These are phyloP conservation scores for Rubus idaeus DNA, from an alignment of 306 rosid genomes.

Conservation along the genomic window DNA sequence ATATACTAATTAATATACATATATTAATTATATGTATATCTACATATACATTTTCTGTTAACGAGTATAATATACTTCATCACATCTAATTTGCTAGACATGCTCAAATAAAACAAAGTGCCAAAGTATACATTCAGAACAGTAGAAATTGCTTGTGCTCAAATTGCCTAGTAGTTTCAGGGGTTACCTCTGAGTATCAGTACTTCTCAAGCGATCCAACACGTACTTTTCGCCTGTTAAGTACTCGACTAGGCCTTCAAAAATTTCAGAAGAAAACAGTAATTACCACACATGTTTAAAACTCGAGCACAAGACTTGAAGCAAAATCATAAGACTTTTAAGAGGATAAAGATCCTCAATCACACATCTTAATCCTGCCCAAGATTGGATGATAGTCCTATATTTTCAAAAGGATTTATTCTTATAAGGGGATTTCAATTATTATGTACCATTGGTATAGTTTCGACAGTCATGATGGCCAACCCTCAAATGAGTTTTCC, in stretches of 20 bases:
- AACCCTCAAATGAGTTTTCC: constrained; percentile 61
- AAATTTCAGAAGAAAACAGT: not conserved
- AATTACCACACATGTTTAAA: not conserved
- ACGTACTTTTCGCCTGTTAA: constrained; percentile 67
- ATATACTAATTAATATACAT: too few relatives aligned
- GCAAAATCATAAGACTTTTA: not conserved
- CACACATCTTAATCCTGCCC: not conserved
- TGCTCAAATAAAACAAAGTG: not conserved
- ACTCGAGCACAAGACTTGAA: not conserved
- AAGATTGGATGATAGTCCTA: not conserved
- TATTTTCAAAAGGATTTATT: not conserved
- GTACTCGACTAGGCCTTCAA: constrained; percentile 67
- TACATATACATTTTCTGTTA: not conserved
- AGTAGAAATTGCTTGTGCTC: not conserved
- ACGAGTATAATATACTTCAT: not conserved
- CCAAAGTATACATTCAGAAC: not conserved
- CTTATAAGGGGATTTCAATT: not conserved
- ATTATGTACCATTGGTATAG: constrained; percentile 71
- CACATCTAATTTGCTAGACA: not conserved
- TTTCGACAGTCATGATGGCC: constrained; percentile 80
- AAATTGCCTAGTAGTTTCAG: constrained; percentile 1
- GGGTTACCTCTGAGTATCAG: constrained; percentile 26
- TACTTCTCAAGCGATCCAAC: constrained; percentile 57
- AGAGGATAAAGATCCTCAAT: not conserved
- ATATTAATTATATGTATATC: too few relatives aligned